These are phyloP conservation scores for Haplosporangium sp. DNA, from an alignment of 371 early-diverging fungal genomes.

Conservation along the genomic window DNA sequence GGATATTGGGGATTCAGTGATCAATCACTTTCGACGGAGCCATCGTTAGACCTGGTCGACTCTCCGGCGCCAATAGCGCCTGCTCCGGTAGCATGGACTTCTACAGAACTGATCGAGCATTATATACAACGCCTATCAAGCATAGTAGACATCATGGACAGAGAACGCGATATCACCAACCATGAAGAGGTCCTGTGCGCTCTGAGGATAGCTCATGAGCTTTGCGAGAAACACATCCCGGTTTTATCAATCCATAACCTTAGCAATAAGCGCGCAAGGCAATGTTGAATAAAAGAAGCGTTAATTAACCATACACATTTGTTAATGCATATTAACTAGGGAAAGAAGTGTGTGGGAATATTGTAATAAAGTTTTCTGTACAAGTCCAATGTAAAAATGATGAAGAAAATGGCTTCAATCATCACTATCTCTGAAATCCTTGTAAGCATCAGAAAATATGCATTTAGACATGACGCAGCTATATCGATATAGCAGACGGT, in stretches of 20 bases:
- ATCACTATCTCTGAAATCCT: too few relatives aligned
- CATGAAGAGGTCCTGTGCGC: background rate
- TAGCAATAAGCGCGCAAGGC: background rate
- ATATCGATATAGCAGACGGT: too few relatives aligned
- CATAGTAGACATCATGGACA: background rate
- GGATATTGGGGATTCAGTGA: slow-evolving; percentile 55
- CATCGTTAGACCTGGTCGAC: background rate
- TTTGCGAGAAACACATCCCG: background rate
- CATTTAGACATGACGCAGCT: too few relatives aligned
- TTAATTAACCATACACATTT: too few relatives aligned
- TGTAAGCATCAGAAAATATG: too few relatives aligned
- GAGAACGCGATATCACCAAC: background rate
- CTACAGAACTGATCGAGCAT: background rate
- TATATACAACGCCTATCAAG: background rate
- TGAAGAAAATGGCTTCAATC: too few relatives aligned
- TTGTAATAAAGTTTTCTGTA: too few relatives aligned
- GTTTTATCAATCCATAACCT: background rate
- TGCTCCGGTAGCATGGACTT: too few relatives aligned
- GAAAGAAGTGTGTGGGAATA: too few relatives aligned
- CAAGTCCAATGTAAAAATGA: too few relatives aligned
- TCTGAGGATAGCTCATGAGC: background rate
- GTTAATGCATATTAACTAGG: too few relatives aligned
- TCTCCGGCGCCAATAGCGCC: background rate
- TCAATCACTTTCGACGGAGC: slow-evolving; percentile 13
- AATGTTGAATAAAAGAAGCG: too few relatives aligned